These are phyloP conservation scores for Rhododendron griersonianum DNA, from an alignment of 148 eudicot genomes.

Conservation along the genomic window DNA sequence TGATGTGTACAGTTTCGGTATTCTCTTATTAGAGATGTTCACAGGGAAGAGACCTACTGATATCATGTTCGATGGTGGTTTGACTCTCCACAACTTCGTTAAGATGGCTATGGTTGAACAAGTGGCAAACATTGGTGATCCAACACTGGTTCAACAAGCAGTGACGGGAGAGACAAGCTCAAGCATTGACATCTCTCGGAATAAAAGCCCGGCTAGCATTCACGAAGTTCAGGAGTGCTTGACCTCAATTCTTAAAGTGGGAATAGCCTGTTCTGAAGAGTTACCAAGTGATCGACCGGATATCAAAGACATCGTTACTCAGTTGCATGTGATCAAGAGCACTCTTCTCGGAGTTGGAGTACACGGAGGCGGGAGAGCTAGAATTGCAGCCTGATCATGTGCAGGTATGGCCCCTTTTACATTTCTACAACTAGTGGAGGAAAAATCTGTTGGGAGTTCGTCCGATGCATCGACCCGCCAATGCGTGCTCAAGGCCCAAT, in stretches of 20 bases:
- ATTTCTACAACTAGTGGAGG: too few species aligned
- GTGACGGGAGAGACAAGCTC: too few species aligned
- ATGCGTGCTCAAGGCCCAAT: too few species aligned
- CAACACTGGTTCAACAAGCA: background rate
- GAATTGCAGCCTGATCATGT: too few species aligned
- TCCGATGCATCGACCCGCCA: too few species aligned
- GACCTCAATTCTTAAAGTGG: background rate
- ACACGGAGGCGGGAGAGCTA: too few species aligned
- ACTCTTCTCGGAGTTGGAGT: too few species aligned
- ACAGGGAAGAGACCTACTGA: background rate
- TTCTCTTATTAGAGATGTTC: background rate
- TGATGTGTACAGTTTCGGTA: background rate
- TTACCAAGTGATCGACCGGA: background rate
- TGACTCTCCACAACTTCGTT: background rate
- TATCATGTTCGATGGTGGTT: background rate
- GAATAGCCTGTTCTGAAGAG: background rate
- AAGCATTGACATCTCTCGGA: background rate
- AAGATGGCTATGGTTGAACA: background rate
- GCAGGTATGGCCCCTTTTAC: too few species aligned
- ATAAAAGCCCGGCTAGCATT: background rate
- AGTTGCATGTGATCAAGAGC: too few species aligned
- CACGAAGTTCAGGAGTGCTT: background rate
- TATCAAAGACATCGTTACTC: background rate
- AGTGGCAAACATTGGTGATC: background rate
- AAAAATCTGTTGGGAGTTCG: too few species aligned